phyloP scores from a whole-genome alignment of 73 alveolate species.

The Paramecium biaurelia region DNA sequence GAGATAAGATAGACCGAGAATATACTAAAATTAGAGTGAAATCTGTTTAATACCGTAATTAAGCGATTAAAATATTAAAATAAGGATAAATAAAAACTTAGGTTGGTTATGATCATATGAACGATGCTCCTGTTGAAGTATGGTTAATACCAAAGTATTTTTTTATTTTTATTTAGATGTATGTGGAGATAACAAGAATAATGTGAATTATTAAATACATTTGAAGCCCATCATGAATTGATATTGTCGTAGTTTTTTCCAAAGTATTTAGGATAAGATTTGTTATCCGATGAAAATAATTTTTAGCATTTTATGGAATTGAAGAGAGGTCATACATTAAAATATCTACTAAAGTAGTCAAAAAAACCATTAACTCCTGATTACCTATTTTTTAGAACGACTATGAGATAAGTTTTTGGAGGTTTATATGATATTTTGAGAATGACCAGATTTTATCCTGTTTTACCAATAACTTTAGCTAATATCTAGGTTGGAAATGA shows the following conservation, averaged over 20 bases:
- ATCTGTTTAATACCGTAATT: slow-evolving; percentile 22
- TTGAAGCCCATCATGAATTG: slow-evolving; percentile 48
- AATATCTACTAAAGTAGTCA: not conserved
- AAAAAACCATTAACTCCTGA: not conserved
- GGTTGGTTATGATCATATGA: slow-evolving; percentile 34
- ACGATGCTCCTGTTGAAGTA: slow-evolving; percentile 50
- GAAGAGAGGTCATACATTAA: slow-evolving; percentile 25
- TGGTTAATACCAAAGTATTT: slow-evolving; percentile 14
- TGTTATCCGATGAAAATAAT: not conserved
- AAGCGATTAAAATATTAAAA: slow-evolving; percentile 32
- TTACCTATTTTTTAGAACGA: not conserved
- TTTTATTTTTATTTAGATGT: not conserved
- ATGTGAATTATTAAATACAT: slow-evolving; percentile 15
- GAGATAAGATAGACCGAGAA: slow-evolving; percentile 44
- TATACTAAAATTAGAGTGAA: slow-evolving; percentile 32
- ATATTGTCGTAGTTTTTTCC: slow-evolving; percentile 13
- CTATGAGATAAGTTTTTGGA: not conserved
- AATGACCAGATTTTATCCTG: slow-evolving; percentile 20
- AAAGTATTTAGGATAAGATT: slow-evolving; percentile 10
- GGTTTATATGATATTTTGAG: slow-evolving; percentile 41
- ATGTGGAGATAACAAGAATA: slow-evolving; percentile 46
- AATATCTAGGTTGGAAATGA: slow-evolving; percentile 27
- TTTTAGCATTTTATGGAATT: slow-evolving; percentile 47
- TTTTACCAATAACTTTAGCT: not conserved
- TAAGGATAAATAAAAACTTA: not conserved